Evolutionary conservation across 768 basidiomycete genomes (phyloP).

Genomic region (Strobilomyces confusus): DNA sequence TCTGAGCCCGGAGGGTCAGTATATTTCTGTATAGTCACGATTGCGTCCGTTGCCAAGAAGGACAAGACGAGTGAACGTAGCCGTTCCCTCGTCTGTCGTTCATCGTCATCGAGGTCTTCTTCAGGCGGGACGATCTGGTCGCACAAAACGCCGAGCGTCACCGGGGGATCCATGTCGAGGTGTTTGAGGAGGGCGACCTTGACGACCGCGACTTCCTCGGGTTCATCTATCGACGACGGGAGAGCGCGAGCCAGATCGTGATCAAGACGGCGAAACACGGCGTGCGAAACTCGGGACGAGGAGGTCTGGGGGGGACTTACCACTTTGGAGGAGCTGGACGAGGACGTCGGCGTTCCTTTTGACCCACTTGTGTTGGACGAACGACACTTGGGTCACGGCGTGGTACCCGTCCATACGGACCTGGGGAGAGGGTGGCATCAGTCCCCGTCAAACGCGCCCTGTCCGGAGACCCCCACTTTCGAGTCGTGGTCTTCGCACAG

Average conservation of each 20-base stretch:
- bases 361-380: conserved; percentile 51
- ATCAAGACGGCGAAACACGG: conserved; percentile 16
- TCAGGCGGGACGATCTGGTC: conserved; percentile 58
- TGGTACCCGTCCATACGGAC: conserved; percentile 68
- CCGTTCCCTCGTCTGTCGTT: conserved; percentile 51
- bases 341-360: conserved; percentile 73
- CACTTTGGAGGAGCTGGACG: conserved; percentile 71
- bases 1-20: conserved; percentile 39
- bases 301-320: conserved; percentile 37
- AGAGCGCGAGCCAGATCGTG: conserved; percentile 11
- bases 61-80: conserved; percentile 55
- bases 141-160: conserved; percentile 62
- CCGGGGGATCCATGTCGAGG: conserved; percentile 56
- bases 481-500: conserved; percentile 66
- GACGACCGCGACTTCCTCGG: conserved; percentile 58
- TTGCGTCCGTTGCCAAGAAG: conserved; percentile 55
- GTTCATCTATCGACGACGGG: conserved; percentile 49
- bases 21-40: conserved; percentile 41
- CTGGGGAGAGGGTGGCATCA: conserved; percentile 30
- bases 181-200: conserved; percentile 57
- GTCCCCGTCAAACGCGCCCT: conserved; percentile 5
- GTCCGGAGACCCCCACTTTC: conserved; percentile 35
- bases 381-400: conserved; percentile 51
- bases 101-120: conserved; percentile 54
- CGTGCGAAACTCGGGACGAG: neutral